These are phyloP conservation scores for Tricholoma flavovirens DNA, from an alignment of 768 basidiomycete genomes.

Conservation along the genomic window DNA sequence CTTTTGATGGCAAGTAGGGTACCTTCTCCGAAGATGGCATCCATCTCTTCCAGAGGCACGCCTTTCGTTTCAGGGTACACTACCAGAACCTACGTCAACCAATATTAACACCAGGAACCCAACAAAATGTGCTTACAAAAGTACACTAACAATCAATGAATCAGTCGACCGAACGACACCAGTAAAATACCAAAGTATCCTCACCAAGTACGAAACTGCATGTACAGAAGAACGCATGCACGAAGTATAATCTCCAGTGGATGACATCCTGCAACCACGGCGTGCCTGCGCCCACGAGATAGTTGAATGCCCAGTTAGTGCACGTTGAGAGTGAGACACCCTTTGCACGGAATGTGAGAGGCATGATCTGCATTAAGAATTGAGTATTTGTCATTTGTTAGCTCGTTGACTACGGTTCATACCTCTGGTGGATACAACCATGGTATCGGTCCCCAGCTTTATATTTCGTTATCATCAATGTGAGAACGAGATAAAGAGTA, in stretches of 20 bases:
- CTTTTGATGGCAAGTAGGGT: neutral
- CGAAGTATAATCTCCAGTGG: constrained; percentile 87
- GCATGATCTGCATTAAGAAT: constrained; percentile 61
- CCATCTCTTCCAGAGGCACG: constrained; percentile 86
- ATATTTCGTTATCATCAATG: constrained; percentile 3
- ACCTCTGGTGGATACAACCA: constrained; percentile 87
- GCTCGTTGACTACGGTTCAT: constrained; percentile 7
- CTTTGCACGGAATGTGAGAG: constrained; percentile 82
- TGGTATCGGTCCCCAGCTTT: constrained; percentile 80
- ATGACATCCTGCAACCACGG: constrained; percentile 87
- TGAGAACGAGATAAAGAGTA: neutral
- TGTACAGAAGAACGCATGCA: constrained; percentile 93
- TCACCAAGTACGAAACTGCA: constrained; percentile 77
- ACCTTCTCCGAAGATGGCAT: constrained; percentile 86
- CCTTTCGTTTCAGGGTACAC: constrained; percentile 88
- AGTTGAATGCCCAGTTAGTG: constrained; percentile 87
- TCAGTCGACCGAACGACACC: neutral
- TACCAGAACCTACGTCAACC: constrained; percentile 20
- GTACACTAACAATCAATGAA: constrained; percentile 45
- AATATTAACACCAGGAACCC: neutral
- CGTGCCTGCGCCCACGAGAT: constrained; percentile 81
- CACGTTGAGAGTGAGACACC: constrained; percentile 92
- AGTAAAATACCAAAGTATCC: neutral
- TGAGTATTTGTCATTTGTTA: constrained; percentile 3
- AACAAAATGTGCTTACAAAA: constrained; percentile 48